A percentile compares a stretch with the other conserved stretches of the same genome.
phyloP scores from a whole-genome alignment of 2,329 filamentous ascomycete genomes.

The Coniochaeta hoffmannii region DNA sequence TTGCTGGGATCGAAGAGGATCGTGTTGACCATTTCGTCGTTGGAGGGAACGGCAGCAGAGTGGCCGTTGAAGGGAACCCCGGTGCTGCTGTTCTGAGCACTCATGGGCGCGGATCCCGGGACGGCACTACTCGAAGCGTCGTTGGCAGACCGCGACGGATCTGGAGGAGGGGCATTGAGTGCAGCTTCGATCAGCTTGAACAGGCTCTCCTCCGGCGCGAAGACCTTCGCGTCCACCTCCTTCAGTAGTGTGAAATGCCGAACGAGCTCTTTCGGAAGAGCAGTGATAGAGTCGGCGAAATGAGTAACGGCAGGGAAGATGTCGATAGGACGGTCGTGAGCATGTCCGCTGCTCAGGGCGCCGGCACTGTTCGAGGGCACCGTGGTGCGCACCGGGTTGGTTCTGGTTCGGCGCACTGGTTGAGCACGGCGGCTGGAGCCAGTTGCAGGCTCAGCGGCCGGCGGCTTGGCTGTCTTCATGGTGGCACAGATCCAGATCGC shows the following conservation, averaged over 20 bases:
- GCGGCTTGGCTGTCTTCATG: constrained; percentile 51
- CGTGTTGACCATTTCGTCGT: constrained; percentile 34
- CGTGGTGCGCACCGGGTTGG: constrained; percentile 52
- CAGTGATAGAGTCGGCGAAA: constrained; percentile 88
- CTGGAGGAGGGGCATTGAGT: constrained; percentile 40
- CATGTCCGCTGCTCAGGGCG: constrained; percentile 33
- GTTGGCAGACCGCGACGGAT: constrained; percentile 32
- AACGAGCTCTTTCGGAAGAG: constrained; percentile 89
- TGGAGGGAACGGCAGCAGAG: constrained; percentile 28
- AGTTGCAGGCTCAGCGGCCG: constrained; percentile 29
- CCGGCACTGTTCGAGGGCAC: constrained; percentile 35
- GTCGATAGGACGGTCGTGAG: constrained; percentile 53
- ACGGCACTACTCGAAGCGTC: constrained; percentile 35
- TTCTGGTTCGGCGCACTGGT: constrained; percentile 57
- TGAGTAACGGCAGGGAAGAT: constrained; percentile 60
- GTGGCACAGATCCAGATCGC: constrained; percentile 10
- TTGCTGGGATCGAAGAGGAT: constrained; percentile 49
- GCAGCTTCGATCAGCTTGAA: constrained; percentile 66
- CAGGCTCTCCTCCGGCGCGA: constrained; percentile 76
- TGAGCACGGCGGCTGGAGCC: constrained; percentile 45
- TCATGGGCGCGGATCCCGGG: constrained; percentile 38
- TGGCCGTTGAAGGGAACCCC: constrained; percentile 29
- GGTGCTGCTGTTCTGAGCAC: constrained; percentile 40
- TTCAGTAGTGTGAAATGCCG: constrained; percentile 93
- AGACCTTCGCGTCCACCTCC: constrained; percentile 96